Evolutionary conservation across 2,329 filamentous ascomycete genomes (phyloP), one percentile per base, ranked within the genome.

Genomic region (Aureobasidium sp.): DNA sequence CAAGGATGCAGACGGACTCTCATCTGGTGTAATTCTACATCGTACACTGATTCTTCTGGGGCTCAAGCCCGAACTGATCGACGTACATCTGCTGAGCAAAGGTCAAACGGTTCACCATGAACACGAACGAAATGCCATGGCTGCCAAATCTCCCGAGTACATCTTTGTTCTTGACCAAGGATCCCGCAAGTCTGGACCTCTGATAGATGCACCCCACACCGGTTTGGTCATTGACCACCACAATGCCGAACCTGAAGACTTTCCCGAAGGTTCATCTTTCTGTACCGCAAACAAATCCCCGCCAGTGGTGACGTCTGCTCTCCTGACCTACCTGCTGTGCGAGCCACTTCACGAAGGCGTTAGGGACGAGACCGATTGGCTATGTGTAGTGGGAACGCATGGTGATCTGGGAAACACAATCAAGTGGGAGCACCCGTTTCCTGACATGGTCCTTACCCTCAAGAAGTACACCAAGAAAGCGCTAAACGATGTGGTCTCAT

Each of bases 161-260:
- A 77, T 88, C 60, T 84, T 88, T 68, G 78, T 88, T 1, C 75
- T 88, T 4, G 86, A 88, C 65, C 85, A 88, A 69, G 85, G 86
- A 15, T 85, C 84, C 44, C 77, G 81, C 17, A 76, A 75, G 47
- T 80, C 78, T 0, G 78, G 79, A 5, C 79, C 83, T 1, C 71
- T 88, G 12, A 76, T 85, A 24, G 77, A 82, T 39, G 66, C 67
- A 1, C 70, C 76, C 0, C 78, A 82, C 53, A 79, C 76, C 54
- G 79, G 78, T 1, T 71, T 89, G 3, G 73, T 89, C 14, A 84
- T 89, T 63, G 86, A 89, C 67, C 85, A 89, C 63, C 86, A 89
- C 68, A 77, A 82, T 64, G 74, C 77, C 33, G 73, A 74, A 63
- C 78, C 80, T n/a, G 75, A 79, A 9, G 81, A 84, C 47, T 87